Evolutionary conservation across 805 yeast species (phyloP).

Genomic region (Kockiozyma suomiensis): DNA sequence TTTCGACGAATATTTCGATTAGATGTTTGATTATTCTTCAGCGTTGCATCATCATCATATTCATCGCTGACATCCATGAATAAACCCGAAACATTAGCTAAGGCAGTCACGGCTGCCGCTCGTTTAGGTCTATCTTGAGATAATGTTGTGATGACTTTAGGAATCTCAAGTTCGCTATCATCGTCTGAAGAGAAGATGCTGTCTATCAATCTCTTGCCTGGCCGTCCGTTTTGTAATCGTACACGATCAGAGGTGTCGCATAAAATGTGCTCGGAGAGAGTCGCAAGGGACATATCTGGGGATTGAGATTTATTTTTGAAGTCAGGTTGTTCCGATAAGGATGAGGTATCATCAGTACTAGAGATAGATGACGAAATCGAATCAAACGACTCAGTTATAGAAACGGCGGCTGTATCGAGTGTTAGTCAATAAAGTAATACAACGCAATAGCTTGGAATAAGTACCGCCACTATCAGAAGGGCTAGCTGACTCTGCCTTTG

Average conservation of each 20-base stretch:
- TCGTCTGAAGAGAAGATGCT: neutral
- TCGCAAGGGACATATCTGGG: too few species aligned
- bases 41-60: neutral
- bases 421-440: too few species aligned
- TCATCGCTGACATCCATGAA: neutral
- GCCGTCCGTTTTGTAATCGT: neutral
- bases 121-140: conserved; percentile 4
- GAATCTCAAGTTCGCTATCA: neutral
- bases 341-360: neutral
- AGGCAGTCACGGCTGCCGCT: conserved; percentile 2
- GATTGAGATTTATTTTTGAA: too few species aligned
- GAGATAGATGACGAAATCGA: neutral
- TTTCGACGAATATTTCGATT: too few species aligned
- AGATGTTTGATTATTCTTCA: too few species aligned
- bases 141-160: neutral
- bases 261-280: too few species aligned
- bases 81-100: neutral
- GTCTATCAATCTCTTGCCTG: neutral
- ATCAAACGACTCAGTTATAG: neutral
- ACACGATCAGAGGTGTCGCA: too few species aligned
- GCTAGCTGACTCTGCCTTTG: too few species aligned
- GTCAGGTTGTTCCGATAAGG: neutral
- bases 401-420: too few species aligned
- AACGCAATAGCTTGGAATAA: too few species aligned
- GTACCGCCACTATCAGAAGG: too few species aligned